Conservation (phyloP, 2,329 filamentous ascomycete genomes). For the Fusarium oligoseptatum region DNA sequence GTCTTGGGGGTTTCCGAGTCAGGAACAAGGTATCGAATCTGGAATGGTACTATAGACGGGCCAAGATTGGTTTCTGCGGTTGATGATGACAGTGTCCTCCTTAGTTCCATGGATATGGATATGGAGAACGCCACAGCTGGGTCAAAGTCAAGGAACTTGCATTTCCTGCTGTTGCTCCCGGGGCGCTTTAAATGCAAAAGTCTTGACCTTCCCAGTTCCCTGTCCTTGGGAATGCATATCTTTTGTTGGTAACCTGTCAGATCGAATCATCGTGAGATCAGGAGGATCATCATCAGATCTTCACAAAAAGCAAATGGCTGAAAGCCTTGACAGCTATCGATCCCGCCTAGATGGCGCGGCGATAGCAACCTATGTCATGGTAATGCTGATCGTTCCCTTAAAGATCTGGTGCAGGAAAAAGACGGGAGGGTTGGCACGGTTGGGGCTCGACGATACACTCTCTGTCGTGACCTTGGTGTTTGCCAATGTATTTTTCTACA, state of each 20-base stretch:
- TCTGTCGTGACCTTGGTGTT: not conserved
- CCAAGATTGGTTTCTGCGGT: not conserved
- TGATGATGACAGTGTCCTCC: not conserved
- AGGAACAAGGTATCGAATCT: not conserved
- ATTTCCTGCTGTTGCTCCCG: not conserved
- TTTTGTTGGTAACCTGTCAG: not conserved
- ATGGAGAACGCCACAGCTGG: not conserved
- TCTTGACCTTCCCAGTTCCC: not conserved
- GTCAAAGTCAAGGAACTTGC: not conserved
- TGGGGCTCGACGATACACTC: constrained; percentile 2
- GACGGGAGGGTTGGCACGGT: not conserved
- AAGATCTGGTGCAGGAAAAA: constrained; percentile 11
- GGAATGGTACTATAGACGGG: not conserved
- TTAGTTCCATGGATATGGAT: not conserved
- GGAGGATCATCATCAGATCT: not conserved
- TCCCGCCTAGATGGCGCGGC: constrained; percentile 1
- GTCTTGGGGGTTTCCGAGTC: not conserved
- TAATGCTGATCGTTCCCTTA: constrained; percentile 1
- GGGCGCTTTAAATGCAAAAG: not conserved
- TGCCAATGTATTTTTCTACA: constrained; percentile 6
- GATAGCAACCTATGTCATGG: constrained; percentile 1
- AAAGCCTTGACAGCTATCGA: not conserved
- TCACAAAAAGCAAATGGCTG: not conserved
- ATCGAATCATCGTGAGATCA: not conserved
- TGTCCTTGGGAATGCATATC: not conserved